Evolutionary conservation across 176 grass and related monocot species (phyloP).

Genomic region (Triticum monococcum): DNA sequence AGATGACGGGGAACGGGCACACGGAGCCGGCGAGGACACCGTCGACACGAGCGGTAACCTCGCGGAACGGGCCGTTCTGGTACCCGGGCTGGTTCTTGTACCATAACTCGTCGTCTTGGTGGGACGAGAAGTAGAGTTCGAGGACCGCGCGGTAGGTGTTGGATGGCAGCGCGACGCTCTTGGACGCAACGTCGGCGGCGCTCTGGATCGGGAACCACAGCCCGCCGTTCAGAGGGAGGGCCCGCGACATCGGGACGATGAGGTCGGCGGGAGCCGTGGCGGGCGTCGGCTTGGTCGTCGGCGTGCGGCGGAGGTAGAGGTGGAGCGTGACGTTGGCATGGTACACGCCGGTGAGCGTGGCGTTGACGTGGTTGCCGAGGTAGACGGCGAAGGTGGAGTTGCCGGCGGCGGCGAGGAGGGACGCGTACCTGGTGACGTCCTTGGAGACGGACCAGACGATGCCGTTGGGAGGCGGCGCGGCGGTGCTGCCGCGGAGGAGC

Average conservation of each 20-base stretch:
- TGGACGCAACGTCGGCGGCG: slow-evolving; percentile 48
- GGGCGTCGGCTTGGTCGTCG: background rate
- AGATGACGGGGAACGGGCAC: slow-evolving; percentile 88
- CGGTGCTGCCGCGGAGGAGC: slow-evolving; percentile 66
- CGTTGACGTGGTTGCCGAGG: slow-evolving; percentile 56
- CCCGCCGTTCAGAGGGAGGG: slow-evolving; percentile 55
- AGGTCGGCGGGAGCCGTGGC: slow-evolving; percentile 39
- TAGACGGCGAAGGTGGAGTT: slow-evolving; percentile 47
- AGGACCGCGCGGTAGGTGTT: slow-evolving; percentile 74
- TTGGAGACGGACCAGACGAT: slow-evolving; percentile 60
- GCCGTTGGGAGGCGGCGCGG: slow-evolving; percentile 47
- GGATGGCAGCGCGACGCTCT: slow-evolving; percentile 35
- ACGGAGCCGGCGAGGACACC: slow-evolving; percentile 58
- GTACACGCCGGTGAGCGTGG: slow-evolving; percentile 26
- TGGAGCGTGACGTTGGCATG: no score
- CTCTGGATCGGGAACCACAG: slow-evolving; percentile 72
- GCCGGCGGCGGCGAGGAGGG: slow-evolving; percentile 43
- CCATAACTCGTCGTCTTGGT: slow-evolving; percentile 74
- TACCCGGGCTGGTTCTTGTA: slow-evolving; percentile 70
- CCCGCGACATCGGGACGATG: slow-evolving; percentile 54
- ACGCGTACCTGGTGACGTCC: slow-evolving; percentile 61
- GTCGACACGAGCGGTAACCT: slow-evolving; percentile 63
- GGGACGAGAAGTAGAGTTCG: slow-evolving; percentile 72
- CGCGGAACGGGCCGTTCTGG: slow-evolving; percentile 76
- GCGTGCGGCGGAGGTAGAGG: slow-evolving; percentile 39